These are phyloP conservation scores for Pleurotus giganteus DNA, from an alignment of 768 basidiomycete genomes.

Conservation along the genomic window DNA sequence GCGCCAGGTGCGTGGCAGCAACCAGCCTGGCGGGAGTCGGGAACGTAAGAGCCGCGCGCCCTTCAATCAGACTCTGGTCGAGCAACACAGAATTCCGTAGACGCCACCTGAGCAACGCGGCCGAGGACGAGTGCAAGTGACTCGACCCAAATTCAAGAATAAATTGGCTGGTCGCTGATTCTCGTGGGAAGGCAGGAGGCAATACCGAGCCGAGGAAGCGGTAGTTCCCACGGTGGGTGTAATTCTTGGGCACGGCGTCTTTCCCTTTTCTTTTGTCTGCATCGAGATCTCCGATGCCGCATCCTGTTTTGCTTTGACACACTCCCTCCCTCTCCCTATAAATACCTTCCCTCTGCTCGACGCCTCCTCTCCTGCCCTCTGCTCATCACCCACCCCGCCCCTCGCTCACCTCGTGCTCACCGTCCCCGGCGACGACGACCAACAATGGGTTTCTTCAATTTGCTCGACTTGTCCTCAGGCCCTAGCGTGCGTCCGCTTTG, in stretches of 20 bases:
- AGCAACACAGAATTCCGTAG: not conserved
- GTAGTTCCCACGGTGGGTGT: slow-evolving; percentile 22
- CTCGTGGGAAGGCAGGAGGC: slow-evolving; percentile 17
- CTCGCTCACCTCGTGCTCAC: slow-evolving; percentile 11
- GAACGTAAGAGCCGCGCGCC: slow-evolving; percentile 3
- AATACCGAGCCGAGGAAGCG: slow-evolving; percentile 16
- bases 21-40: not conserved
- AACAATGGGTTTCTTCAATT: slow-evolving; percentile 30
- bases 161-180: slow-evolving; percentile 12
- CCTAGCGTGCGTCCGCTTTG: slow-evolving; percentile 19
- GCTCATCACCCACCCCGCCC: slow-evolving; percentile 14
- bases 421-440: slow-evolving; percentile 8
- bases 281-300: slow-evolving; percentile 10
- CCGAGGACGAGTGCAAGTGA: slow-evolving; percentile 2
- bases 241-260: slow-evolving; percentile 18
- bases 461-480: slow-evolving; percentile 25
- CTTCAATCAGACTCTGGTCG: not conserved
- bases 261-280: slow-evolving; percentile 21
- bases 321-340: slow-evolving; percentile 17
- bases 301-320: slow-evolving; percentile 12
- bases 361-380: slow-evolving; percentile 13
- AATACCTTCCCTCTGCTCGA: slow-evolving; percentile 23
- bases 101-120: slow-evolving; percentile 2
- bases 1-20: not conserved
- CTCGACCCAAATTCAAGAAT: not conserved